These are phyloP conservation scores for Miscanthus lutarioriparius DNA, from an alignment of 176 grass and related monocot genomes.

Conservation along the genomic window DNA sequence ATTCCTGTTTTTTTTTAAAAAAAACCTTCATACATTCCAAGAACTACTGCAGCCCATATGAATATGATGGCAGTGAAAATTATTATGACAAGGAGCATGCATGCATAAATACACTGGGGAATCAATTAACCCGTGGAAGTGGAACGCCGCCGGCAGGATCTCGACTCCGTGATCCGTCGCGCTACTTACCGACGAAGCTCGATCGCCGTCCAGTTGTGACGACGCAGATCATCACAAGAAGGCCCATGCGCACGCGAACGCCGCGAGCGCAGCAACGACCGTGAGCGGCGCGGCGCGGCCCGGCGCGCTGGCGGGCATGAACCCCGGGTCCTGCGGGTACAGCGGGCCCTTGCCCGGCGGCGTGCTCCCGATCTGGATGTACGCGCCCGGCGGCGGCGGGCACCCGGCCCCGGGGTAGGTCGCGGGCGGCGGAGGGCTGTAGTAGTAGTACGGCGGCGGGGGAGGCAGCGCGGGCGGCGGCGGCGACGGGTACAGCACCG, in stretches of 20 bases:
- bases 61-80: neutral
- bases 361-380: constrained; percentile 42
- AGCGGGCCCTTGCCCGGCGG: constrained; percentile 38
- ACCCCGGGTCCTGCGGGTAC: constrained; percentile 58
- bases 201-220: neutral
- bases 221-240: constrained; percentile 19
- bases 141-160: constrained; percentile 1
- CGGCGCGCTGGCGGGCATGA: constrained; percentile 47
- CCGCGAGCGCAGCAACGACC: constrained; percentile 4
- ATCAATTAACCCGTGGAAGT: neutral
- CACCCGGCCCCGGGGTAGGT: constrained; percentile 26
- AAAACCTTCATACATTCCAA: constrained; percentile 15
- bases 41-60: neutral
- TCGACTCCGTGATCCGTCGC: neutral
- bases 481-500: constrained; percentile 35
- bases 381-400: constrained; percentile 50
- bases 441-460: constrained; percentile 56
- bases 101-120: constrained; percentile 23
- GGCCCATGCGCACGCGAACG: neutral
- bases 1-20: too few species aligned
- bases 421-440: constrained; percentile 55
- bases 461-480: constrained; percentile 28
- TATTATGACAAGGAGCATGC: constrained; percentile 18
- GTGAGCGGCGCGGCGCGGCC: neutral
- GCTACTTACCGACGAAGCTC: constrained; percentile 1